These are phyloP conservation scores for Arachis stenosperma DNA, from an alignment of 306 rosid species.

Conservation along the genomic window DNA sequence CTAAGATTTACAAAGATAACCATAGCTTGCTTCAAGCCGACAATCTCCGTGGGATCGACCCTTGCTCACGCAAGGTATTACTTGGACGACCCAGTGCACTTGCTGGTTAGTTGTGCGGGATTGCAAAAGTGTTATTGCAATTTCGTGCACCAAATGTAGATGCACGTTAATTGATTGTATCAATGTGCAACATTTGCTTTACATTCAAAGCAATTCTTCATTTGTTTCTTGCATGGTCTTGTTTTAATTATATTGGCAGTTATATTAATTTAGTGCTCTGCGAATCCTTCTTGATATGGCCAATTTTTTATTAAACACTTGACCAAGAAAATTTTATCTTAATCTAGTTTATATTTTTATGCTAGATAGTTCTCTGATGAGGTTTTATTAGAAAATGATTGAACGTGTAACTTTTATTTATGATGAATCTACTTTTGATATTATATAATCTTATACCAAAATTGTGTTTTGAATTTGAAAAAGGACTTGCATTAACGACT, in stretches of 20 bases:
- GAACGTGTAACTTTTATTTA: not conserved
- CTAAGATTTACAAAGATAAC: too few relatives aligned
- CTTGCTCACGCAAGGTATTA: too few relatives aligned
- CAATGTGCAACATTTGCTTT: not conserved
- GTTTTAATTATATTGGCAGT: not conserved
- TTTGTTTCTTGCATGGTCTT: not conserved
- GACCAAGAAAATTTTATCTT: not conserved
- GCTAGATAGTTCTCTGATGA: conserved; percentile 25
- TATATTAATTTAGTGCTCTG: conserved; percentile 6
- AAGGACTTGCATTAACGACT: conserved; percentile 6
- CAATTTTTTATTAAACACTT: not conserved
- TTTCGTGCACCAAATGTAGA: too few relatives aligned
- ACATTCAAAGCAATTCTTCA: not conserved
- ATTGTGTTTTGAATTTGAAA: conserved; percentile 9
- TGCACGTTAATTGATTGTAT: conserved; percentile 13
- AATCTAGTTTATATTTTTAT: conserved; percentile 24
- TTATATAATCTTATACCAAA: conserved; percentile 3
- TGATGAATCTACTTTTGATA: not conserved
- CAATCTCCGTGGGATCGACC: too few relatives aligned
- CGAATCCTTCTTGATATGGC: conserved; percentile 10
- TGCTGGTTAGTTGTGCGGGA: too few relatives aligned
- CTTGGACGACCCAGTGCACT: too few relatives aligned
- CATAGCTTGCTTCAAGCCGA: too few relatives aligned
- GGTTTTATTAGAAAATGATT: conserved; percentile 9
- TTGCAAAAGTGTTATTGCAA: too few relatives aligned